A percentile compares a stretch with the other conserved stretches of the same genome.
Evolutionary conservation across 75 land plant species (phyloP).

Genomic region (Pinus albicaulis): DNA sequence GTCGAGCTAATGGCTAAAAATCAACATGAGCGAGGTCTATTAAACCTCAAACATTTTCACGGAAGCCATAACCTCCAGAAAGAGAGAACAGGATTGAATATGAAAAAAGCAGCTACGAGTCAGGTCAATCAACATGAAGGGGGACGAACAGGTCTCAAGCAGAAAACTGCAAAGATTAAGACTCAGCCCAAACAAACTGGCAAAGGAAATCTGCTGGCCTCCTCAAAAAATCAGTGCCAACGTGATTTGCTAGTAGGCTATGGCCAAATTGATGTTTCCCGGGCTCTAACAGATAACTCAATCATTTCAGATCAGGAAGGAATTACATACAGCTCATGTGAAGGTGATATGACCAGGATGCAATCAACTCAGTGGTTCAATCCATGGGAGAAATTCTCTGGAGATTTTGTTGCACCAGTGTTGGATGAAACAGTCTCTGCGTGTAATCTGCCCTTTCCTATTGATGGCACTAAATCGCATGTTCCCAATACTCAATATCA

Average conservation of each 20-base stretch:
- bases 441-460: neutral
- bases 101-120: neutral
- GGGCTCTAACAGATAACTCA: neutral
- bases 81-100: neutral
- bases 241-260: neutral
- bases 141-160: neutral
- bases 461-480: neutral
- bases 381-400: neutral
- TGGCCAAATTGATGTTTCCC: neutral
- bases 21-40: constrained; percentile 7
- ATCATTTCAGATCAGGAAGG: neutral
- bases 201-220: neutral
- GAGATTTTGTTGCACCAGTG: neutral
- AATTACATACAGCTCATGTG: neutral
- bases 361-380: neutral
- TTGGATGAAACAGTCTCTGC: neutral
- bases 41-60: neutral
- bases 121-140: neutral
- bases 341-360: neutral
- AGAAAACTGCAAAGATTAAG: neutral
- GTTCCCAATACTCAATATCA: neutral
- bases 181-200: neutral
- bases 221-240: neutral
- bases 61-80: neutral
- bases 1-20: constrained; percentile 10